Evolutionary conservation across 2,329 filamentous ascomycete species (phyloP), one percentile per base, ranked within the genome.

Genomic region (Xylariaceae sp.): DNA sequence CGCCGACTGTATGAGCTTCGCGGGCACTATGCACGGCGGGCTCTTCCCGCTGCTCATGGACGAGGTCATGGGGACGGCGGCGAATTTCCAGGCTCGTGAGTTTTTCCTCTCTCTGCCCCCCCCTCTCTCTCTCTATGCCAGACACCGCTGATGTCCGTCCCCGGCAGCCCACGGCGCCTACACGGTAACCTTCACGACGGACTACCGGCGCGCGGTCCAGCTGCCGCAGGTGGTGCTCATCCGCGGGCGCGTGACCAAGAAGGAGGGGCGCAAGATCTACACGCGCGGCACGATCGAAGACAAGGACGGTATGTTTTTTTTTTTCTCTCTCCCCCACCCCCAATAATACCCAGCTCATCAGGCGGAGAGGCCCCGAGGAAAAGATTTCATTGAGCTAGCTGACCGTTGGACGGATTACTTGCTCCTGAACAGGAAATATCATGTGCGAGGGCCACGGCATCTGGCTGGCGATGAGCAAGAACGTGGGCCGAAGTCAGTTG

Each of bases 41-140:
- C 46, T 68, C 29, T 64, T 61, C 56, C 61, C 54, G 3, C 60
- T 70, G 9, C 57, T 69, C 9, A 51, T 70, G 52, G 66, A 69
- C 55, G 66, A 70, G 54, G 63, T 68, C 21, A 67, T 69, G 64
- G 66, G 66, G 5, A 68, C 62, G n/a, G 64, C 63, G 30, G 66
- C 64, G 20, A 67, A 66, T 36, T 36, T 59, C 9, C 65, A 68
- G 32, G 37, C 52, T 24, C 27, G 63, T 67, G 40, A 66, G n/a
- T n/a, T n/a, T n/a, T n/a, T n/a, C n/a, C n/a, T n/a, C n/a, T n/a
- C n/a, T n/a, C n/a, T n/a, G n/a, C n/a, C n/a, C n/a, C n/a, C n/a
- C n/a, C n/a, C n/a, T n/a, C n/a, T n/a, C n/a, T n/a, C n/a, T n/a
- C n/a, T n/a, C n/a, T n/a, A n/a, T n/a, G n/a, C n/a, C n/a, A n/a